phyloP scores from a whole-genome alignment of 1,284 basidiomycete genomes.

The Crucibulum parvulum region DNA sequence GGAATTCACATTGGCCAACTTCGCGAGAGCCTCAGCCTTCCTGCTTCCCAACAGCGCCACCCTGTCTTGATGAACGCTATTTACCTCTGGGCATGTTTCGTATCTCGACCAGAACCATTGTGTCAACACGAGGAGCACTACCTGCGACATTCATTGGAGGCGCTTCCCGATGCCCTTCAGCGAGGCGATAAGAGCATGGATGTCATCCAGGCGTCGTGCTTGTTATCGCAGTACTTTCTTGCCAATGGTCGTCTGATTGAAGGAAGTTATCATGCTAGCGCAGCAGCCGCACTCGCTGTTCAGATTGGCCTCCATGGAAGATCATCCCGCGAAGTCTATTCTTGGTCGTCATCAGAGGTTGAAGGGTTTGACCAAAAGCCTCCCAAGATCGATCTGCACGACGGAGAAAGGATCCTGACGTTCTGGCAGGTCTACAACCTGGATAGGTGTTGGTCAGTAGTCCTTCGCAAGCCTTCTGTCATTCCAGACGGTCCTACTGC shows the following conservation, averaged over 20 bases:
- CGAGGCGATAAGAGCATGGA: conserved; percentile 63
- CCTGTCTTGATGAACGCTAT: conserved; percentile 79
- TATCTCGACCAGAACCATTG: conserved; percentile 72
- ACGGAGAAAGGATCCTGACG: conserved; percentile 67
- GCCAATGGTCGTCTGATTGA: conserved; percentile 76
- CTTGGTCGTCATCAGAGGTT: conserved; percentile 38
- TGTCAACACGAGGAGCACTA: conserved; percentile 75
- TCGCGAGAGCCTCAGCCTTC: conserved; percentile 59
- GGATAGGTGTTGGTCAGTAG: conserved; percentile 72
- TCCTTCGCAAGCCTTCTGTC: conserved; percentile 60
- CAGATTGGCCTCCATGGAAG: conserved; percentile 71
- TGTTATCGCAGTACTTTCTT: conserved; percentile 76
- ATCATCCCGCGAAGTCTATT: conserved; percentile 40
- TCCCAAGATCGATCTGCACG: conserved; percentile 58
- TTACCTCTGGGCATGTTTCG: conserved; percentile 81
- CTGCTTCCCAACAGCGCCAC: conserved; percentile 66
- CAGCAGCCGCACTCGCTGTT: conserved; percentile 69
- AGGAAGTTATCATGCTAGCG: conserved; percentile 74
- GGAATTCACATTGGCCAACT: conserved; percentile 71
- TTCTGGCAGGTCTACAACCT: conserved; percentile 78
- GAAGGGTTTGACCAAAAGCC: conserved; percentile 59
- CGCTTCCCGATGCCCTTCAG: conserved; percentile 64
- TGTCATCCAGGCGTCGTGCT: conserved; percentile 74
- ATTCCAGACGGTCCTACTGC: conserved; percentile 56
- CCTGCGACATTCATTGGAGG: conserved; percentile 63